phyloP scores from a whole-genome alignment of 495 filamentous ascomycete genomes.

The Talaromyces thailandensis region DNA sequence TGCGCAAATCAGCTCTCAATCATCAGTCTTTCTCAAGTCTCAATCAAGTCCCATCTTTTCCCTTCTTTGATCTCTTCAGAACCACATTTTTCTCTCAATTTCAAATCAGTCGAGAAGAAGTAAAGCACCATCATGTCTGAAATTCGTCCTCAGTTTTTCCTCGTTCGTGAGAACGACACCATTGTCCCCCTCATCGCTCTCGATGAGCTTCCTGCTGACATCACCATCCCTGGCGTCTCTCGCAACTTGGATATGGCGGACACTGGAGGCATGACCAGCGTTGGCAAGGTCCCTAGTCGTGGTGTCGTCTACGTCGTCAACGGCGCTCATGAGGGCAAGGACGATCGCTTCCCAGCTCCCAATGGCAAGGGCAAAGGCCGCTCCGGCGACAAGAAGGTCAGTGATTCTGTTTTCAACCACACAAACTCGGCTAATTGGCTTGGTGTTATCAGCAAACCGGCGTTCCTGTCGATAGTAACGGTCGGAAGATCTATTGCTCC shows the following conservation, averaged over 20 bases:
- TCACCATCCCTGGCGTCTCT: conserved; percentile 27
- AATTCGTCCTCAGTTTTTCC: conserved; percentile 40
- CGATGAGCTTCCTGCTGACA: conserved; percentile 47
- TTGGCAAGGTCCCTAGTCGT: conserved; percentile 24
- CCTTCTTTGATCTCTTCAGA: conserved; percentile 4
- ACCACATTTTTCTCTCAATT: conserved; percentile 4
- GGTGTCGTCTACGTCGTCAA: conserved; percentile 27
- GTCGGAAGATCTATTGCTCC: conserved; percentile 71
- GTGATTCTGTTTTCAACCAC: background rate
- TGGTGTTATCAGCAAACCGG: background rate
- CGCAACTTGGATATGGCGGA: conserved; percentile 23
- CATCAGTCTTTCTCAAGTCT: conserved; percentile 8
- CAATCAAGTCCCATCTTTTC: conserved; percentile 8
- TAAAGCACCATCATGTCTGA: conserved; percentile 15
- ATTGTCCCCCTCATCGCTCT: conserved; percentile 55
- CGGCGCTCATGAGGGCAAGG: conserved; percentile 9
- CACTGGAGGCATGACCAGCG: conserved; percentile 37
- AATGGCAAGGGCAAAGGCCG: conserved; percentile 5
- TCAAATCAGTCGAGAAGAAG: conserved; percentile 4
- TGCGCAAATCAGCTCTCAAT: background rate
- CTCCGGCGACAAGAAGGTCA: background rate
- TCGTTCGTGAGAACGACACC: conserved; percentile 45
- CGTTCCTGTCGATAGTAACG: background rate
- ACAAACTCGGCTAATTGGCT: background rate
- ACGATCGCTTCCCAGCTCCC: background rate